phyloP scores from a whole-genome alignment of 1,284 basidiomycete genomes.

The Rhodotorula sp. region DNA sequence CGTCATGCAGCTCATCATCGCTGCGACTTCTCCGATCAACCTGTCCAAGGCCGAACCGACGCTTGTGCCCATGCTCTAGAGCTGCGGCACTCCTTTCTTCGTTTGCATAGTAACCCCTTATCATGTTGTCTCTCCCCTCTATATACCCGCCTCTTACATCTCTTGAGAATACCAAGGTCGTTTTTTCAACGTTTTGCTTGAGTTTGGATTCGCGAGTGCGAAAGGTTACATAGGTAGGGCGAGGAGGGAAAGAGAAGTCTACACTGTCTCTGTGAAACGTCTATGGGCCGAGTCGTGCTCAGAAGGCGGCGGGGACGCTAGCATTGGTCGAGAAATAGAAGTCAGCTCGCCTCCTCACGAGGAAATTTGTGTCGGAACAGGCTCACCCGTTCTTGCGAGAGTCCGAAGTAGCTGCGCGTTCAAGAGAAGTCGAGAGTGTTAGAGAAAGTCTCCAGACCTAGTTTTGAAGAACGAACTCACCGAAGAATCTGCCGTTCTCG shows the following conservation, averaged over 20 bases:
- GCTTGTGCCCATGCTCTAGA: slow-evolving; percentile 15
- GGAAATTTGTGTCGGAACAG: background rate
- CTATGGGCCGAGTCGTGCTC: background rate
- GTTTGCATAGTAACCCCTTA: background rate
- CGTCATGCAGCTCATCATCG: slow-evolving; percentile 75
- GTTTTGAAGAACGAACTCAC: background rate
- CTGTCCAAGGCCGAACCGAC: slow-evolving; percentile 64
- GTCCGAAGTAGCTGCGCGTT: background rate
- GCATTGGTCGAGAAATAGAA: too few relatives aligned
- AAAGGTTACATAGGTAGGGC: too few relatives aligned
- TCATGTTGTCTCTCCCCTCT: background rate
- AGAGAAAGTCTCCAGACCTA: background rate
- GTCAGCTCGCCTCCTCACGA: too few relatives aligned
- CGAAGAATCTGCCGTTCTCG: slow-evolving; percentile 28
- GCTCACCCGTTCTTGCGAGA: slow-evolving; percentile 16
- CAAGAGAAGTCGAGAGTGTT: too few relatives aligned
- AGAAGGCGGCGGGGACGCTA: background rate
- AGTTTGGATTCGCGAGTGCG: too few relatives aligned
- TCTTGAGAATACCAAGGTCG: background rate
- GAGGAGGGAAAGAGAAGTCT: too few relatives aligned
- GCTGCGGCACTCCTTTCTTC: background rate
- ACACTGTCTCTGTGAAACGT: background rate
- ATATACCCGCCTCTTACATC: background rate
- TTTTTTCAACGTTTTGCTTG: background rate
- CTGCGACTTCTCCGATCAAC: slow-evolving; percentile 56